phyloP scores from a whole-genome alignment of 2,329 filamentous ascomycete species.

The Fusarium sulawesiense region DNA sequence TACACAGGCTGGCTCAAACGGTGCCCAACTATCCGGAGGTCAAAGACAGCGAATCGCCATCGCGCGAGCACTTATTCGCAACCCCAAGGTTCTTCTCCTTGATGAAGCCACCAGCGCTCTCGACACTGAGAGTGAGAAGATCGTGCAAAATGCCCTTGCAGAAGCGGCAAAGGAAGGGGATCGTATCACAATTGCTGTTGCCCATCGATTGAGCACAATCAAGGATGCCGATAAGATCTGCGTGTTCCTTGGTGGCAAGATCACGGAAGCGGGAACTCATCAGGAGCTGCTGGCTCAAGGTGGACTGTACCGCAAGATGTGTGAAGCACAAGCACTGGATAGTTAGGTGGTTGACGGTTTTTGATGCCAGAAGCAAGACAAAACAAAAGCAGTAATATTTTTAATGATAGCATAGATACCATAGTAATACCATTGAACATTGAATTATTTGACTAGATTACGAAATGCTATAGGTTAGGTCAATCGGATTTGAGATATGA shows the following conservation, averaged over 20 bases:
- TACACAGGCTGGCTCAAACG: conserved; percentile 71
- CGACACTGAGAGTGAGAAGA: conserved; percentile 45
- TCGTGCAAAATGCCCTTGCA: conserved; percentile 81
- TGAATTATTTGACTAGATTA: not conserved
- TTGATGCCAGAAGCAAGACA: not conserved
- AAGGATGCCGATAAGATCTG: conserved; percentile 75
- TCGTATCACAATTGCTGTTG: conserved; percentile 67
- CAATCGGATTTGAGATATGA: not conserved
- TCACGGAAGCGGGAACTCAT: conserved; percentile 69
- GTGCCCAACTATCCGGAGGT: conserved; percentile 74
- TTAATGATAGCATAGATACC: conserved; percentile 25
- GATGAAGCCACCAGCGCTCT: conserved; percentile 47
- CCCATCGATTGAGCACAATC: conserved; percentile 91
- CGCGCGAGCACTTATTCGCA: conserved; percentile 67
- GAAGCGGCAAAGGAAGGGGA: conserved; percentile 78
- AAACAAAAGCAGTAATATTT: conserved; percentile 2
- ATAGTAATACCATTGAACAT: conserved; percentile 15
- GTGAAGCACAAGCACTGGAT: conserved; percentile 54
- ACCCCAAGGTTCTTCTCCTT: conserved; percentile 42
- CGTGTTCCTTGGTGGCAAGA: conserved; percentile 67
- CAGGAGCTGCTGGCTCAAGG: conserved; percentile 61
- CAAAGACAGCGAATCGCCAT: conserved; percentile 77
- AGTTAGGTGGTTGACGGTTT: conserved; percentile 16
- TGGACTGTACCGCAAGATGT: conserved; percentile 64
- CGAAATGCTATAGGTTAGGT: conserved; percentile 2